Evolutionary conservation across 352 stramenopile genomes (phyloP), one percentile per base, ranked within the genome.

Genomic region (Peronospora farinosa): DNA sequence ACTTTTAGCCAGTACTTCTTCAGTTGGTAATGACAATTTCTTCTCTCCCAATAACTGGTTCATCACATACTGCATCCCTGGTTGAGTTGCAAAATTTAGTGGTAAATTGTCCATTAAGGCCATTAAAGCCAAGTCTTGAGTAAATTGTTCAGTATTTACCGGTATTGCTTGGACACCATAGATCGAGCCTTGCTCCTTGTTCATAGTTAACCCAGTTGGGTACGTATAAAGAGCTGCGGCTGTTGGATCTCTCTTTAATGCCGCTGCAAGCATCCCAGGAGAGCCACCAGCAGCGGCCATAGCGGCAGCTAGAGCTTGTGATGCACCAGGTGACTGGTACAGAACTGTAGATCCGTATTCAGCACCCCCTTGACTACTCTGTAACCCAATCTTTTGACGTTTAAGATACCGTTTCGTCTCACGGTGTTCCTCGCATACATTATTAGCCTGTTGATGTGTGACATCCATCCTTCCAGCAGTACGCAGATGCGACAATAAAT

Each of bases 321-420:
- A 66, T 6, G 65, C 47, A 7, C 42, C 59, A 10, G 75, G 40
- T 11, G 74, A 58, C 39, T 71, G 52, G 30, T 82, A 85, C 43
- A 65, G 66, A 12, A 51, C 67, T 2, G 57, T 65, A 1, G 48
- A 35, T 19, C 50, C 51, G 37, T 84, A 74, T 44, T 89, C 78
- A 5, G 62, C 63, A 42, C 51, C 25, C 1, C 45, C 2, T 16
- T 59, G 56, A n/a, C 51, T 36, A 2, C 36, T 35, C 23, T 81
- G 68, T 9, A 78, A 58, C 10, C 74, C 65, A 45, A 84, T 44
- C 59, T 88, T 91, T 52, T 88, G 80, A 11, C 78, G 70, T 64
- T 91, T 91, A 27, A 81, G 33, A n/a, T 73, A 66, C 41, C 80
- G 80, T 61, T 91, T 91, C 51, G 57, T 81, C 63, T 91, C 78